Evolutionary conservation across 495 filamentous ascomycete species (phyloP), one percentile per base, ranked within the genome.

Genomic region (Parathielavia hyrcaniae): DNA sequence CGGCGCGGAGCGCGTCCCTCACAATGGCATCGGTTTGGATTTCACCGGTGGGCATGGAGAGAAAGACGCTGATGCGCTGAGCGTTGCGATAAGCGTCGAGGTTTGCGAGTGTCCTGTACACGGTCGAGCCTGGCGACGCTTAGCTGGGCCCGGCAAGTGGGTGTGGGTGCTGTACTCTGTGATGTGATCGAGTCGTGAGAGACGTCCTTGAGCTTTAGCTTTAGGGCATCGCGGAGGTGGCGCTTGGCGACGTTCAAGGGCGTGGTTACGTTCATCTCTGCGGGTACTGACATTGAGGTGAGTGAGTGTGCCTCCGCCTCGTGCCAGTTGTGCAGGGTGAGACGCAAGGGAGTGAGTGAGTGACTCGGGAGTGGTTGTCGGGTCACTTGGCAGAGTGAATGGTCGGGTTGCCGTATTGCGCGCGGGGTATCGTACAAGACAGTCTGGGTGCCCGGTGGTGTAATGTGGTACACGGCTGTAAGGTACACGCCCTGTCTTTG

Each of bases 41-140:
- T 70, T 98, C 93, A 16, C 84, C 85, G 38, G 73, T 69, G 4
- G 90, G 90, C 91, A 98, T 98, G 13, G 93, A 95, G 19, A 98
- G 77, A 69, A 95, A 98, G 30, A 97, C 79, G 54, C 90, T 87
- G 61, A 97, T 81, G 26, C 83, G 78, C 56, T 80, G 79, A 32
- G 91, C 90, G 44, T 81, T 75, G 39, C 77, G 75, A 65, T 95
- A 97, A 2, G 77, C 73, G 51, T 59, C 60, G 57, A 78, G 77
- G 8, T 59, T 70, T 38, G 84, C 70, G 34, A 95, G 68, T 12
- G 76, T 75, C 50, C 78, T 77, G 51, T 79, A 79, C 5, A 84
- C 83, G 56, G 70, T 70, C 51, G 69, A 63, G 56, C 88, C 89
- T 92, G 40, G 16, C 16, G 12, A 46, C 22, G 34, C 43, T 63